Evolutionary conservation across 306 rosid species (phyloP), one percentile per base, ranked within the genome.

Genomic region (Astragalus membranaceus): DNA sequence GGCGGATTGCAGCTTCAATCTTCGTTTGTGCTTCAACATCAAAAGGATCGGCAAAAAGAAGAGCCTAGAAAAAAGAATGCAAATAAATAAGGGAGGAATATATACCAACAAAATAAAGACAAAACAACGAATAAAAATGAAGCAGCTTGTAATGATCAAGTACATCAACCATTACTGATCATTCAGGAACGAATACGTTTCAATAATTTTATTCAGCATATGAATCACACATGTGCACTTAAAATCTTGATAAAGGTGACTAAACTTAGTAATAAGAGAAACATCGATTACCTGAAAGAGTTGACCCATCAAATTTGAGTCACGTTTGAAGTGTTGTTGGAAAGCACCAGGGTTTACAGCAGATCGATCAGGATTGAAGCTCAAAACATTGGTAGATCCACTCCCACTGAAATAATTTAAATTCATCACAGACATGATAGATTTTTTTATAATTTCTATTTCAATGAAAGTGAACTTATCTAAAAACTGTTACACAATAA

Each of bases 1-100:
- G 98, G n/a, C 85, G 97, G 37, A 94, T 90, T 50, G 97, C 88
- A 81, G 98, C 98, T 88, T 94, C 98, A 78, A 90, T 94, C 85
- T 90, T 94, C 86, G 78, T 90, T 78, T 94, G 98, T 42, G 98
- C 95, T 79, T 94, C 97, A 78, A 94, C 88, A 78, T 94, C 97
- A 88, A 88, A 94, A 62, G 97, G 98, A 79, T 94, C 96, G 32
- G 98, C 98, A 85, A 81, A 76, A 60, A 79, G 97, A 83, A 94
- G n/a, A n/a, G n/a, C n/a, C n/a, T n/a, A n/a, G n/a, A n/a, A n/a
- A n/a, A n/a, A n/a, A n/a, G n/a, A n/a, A 48, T 14, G 5, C 56
- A 56, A 46, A 63, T 29, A 58, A 78, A 64, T 33, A 50, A 26
- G 14, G 63, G 53, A 70, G 39, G 12, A 51, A 37, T 11, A 23